Evolutionary conservation across 2,329 filamentous ascomycete genomes (phyloP), one percentile per base, ranked within the genome.

Genomic region (Ilyonectria sp.): DNA sequence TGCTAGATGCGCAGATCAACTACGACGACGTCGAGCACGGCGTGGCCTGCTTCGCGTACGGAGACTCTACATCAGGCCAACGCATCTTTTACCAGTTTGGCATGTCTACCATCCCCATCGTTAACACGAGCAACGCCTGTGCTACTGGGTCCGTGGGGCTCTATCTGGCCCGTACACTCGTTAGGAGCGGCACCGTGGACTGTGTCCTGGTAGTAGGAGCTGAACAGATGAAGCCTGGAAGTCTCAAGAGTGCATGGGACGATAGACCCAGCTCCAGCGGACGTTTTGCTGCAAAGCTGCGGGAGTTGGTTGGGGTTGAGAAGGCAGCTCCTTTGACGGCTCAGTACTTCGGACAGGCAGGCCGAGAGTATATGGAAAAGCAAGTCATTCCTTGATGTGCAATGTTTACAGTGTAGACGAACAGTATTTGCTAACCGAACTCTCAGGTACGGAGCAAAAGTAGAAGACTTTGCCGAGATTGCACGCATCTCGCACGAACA

Each of bases 91-190:
- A 98, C 84, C 95, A 98, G 83, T 98, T 98, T 81, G 95, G 95
- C 85, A 95, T 98, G 92, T 98, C 95, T 46, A 88, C 92, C 77
- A 98, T 98, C 75, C 95, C 95, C 76, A 94, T 98, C 79, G 94
- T 97, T 87, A 98, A 98, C 78, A 94, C 97, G 78, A 98, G 98
- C 88, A 98, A 98, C 87, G 97, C 97, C 86, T 98, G 95, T 86
- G 93, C 93, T 3, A 98, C 95, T 0, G 95, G 95, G 15, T 94
- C 92, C 3, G 97, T 95, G 0, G 95, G 95, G 7, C 85, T 98
- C 63, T 91, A 91, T 78, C 92, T 98, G 88, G 95, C 89, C 1
- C 87, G 94, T 33, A 94, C 91, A 56, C 87, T 96, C 79, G 91
- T 98, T 73, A 86, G 90, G 6, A 88, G 93, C 74, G 95, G 94